phyloP scores from a whole-genome alignment of 2,329 filamentous ascomycete species.

The Plenodomus tracheiphilus region DNA sequence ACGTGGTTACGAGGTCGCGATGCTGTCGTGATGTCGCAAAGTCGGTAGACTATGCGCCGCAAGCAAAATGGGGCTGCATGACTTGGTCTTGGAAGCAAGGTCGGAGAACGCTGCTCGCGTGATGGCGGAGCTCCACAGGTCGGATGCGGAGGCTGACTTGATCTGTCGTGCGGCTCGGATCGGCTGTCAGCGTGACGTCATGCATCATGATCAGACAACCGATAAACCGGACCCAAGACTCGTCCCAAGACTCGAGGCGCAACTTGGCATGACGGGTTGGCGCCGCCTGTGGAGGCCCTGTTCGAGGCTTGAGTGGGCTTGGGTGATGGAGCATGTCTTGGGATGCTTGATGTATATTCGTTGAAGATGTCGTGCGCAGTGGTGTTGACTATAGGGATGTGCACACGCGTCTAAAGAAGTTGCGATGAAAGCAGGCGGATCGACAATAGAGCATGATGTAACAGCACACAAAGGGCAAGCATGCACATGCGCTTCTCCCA shows the following conservation, averaged over 20 bases:
- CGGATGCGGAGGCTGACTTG: not conserved
- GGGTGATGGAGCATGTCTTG: not conserved
- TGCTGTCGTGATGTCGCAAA: no score
- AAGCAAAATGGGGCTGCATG: no score
- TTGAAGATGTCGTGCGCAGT: not conserved
- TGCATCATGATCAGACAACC: not conserved
- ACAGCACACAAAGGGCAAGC: not conserved
- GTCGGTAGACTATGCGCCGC: no score
- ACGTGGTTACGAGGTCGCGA: no score
- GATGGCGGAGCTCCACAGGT: not conserved
- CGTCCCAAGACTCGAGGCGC: no score
- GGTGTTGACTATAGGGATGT: not conserved
- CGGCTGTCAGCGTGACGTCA: not conserved
- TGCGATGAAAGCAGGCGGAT: no score
- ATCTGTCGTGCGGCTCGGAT: not conserved
- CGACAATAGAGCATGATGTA: no score
- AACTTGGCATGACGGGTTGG: not conserved
- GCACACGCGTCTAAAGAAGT: no score
- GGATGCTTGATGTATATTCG: not conserved
- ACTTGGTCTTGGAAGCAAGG: no score
- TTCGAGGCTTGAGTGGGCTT: not conserved
- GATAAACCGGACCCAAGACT: not conserved
- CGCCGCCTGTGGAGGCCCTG: not conserved
- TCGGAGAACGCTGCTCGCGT: not conserved
- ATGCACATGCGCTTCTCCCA: not conserved